A percentile compares a stretch with the other conserved stretches of the same genome.
Evolutionary conservation across 2,329 filamentous ascomycete species (phyloP).

Genomic region (Beauveria sp.): DNA sequence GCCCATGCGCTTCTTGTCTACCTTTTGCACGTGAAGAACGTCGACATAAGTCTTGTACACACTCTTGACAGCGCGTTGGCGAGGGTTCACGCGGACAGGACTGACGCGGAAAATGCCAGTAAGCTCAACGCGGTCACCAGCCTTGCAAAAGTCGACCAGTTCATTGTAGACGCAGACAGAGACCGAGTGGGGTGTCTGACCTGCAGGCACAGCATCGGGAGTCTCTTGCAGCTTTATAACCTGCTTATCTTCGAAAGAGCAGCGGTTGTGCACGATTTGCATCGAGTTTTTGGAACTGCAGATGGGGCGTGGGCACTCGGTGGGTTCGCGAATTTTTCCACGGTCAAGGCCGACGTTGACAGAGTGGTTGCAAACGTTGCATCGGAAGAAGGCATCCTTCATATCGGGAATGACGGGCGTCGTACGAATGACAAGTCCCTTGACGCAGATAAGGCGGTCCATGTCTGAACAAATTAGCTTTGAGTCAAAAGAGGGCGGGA

Average conservation of each 20-base stretch:
- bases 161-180: slow-evolving; percentile 96
- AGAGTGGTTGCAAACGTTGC: slow-evolving; percentile 85
- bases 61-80: slow-evolving; percentile 85
- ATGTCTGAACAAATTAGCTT: slow-evolving; percentile 53
- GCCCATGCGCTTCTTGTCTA: slow-evolving; percentile 90
- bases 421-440: slow-evolving; percentile 90
- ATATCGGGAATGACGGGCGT: slow-evolving; percentile 97
- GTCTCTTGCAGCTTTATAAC: slow-evolving; percentile 98
- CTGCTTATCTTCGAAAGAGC: slow-evolving; percentile 91
- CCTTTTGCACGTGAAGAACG: slow-evolving; percentile 90
- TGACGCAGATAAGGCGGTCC: slow-evolving; percentile 91
- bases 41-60: slow-evolving; percentile 98
- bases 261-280: slow-evolving; percentile 96
- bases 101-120: slow-evolving; percentile 96
- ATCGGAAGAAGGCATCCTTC: slow-evolving; percentile 98
- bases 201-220: slow-evolving; percentile 86
- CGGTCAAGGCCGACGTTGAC: slow-evolving; percentile 87
- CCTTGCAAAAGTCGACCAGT: slow-evolving; percentile 94
- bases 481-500: not conserved
- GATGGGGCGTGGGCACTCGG: slow-evolving; percentile 72
- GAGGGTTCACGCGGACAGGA: slow-evolving; percentile 87
- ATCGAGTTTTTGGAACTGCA: slow-evolving; percentile 89
- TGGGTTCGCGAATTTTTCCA: slow-evolving; percentile 93
- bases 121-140: slow-evolving; percentile 89
- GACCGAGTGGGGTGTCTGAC: slow-evolving; percentile 94